Conservation (phyloP, 352 stramenopile species). For the Pilasporangium apinafurcum region DNA sequence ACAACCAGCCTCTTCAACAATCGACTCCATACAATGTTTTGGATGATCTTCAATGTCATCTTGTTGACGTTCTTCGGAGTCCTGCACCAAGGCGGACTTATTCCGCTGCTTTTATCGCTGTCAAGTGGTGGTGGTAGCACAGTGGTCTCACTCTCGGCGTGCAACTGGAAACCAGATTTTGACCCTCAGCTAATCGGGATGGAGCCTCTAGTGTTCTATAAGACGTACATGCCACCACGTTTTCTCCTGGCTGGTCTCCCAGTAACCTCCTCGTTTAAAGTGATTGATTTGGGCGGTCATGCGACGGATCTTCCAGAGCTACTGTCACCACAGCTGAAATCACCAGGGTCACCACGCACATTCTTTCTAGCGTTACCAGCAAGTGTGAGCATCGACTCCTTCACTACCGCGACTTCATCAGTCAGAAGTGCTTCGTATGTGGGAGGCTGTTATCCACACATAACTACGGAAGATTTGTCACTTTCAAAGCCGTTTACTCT, state of each 20-base stretch:
- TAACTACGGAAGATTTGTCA: conserved; percentile 54
- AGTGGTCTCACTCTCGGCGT: conserved; percentile 14
- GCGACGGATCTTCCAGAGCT: conserved; percentile 7
- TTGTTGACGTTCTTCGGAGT: conserved; percentile 62
- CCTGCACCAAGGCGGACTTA: conserved; percentile 63
- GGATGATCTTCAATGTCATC: conserved; percentile 43
- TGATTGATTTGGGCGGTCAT: conserved; percentile 48
- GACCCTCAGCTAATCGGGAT: conserved; percentile 2
- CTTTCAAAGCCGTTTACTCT: conserved; percentile 33
- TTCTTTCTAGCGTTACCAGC: conserved; percentile 41
- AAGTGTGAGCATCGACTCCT: conserved; percentile 21
- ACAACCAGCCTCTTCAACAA: conserved; percentile 2
- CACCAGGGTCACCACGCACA: conserved; percentile 1
- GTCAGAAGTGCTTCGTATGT: conserved; percentile 7
- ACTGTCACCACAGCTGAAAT: conserved; percentile 5
- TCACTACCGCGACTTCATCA: conserved; percentile 7
- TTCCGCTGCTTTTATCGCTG: conserved; percentile 50
- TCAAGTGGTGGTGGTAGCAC: conserved; percentile 6
- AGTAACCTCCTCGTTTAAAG: conserved; percentile 14
- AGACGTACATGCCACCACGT: conserved; percentile 78
- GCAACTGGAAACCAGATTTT: conserved; percentile 17
- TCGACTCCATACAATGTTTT: conserved; percentile 13
- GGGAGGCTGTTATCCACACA: conserved; percentile 42
- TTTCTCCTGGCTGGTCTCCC: conserved; percentile 44
- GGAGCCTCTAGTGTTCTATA: conserved; percentile 51